These are phyloP conservation scores for Neopestalotiopsis clavispora DNA, from an alignment of 2,329 filamentous ascomycete genomes.

Conservation along the genomic window DNA sequence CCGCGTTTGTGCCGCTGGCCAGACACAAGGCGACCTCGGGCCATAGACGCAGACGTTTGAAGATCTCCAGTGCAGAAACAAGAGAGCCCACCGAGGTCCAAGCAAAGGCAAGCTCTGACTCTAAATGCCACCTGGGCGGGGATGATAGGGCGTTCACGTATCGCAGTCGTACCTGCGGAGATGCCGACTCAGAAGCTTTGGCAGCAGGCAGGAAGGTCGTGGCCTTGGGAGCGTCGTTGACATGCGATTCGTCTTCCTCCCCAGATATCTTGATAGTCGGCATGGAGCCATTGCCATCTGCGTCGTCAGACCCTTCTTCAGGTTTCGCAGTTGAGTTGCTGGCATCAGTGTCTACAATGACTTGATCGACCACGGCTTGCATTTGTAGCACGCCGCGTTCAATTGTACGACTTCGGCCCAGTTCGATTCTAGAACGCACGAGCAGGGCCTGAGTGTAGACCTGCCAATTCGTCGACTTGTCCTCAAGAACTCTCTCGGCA, in stretches of 20 bases:
- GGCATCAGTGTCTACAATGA: conserved; percentile 76
- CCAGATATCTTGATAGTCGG: conserved; percentile 52
- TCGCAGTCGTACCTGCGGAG: conserved; percentile 74
- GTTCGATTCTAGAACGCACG: conserved; percentile 87
- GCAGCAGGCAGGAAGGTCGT: conserved; percentile 82
- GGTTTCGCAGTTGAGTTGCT: conserved; percentile 28
- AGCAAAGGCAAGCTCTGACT: conserved; percentile 89
- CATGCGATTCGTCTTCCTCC: conserved; percentile 34
- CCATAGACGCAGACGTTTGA: conserved; percentile 91
- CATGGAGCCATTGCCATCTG: conserved; percentile 35
- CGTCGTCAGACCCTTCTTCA: conserved; percentile 28
- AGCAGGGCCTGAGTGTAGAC: conserved; percentile 94
- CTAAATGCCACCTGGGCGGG: conserved; percentile 90
- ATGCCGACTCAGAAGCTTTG: conserved; percentile 77
- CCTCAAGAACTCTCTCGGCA: conserved; percentile 83
- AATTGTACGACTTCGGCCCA: conserved; percentile 83
- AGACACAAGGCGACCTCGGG: conserved; percentile 92
- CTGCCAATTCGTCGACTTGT: conserved; percentile 96
- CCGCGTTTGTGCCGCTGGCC: conserved; percentile 64
- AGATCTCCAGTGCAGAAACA: conserved; percentile 91
- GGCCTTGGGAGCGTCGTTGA: conserved; percentile 48
- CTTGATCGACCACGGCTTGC: conserved; percentile 93
- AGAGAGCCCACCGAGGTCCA: conserved; percentile 91
- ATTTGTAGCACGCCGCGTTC: conserved; percentile 91
- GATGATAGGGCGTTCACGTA: conserved; percentile 86